phyloP scores from a whole-genome alignment of 169 alveolate genomes.

The Plasmodium cynomolgi region DNA sequence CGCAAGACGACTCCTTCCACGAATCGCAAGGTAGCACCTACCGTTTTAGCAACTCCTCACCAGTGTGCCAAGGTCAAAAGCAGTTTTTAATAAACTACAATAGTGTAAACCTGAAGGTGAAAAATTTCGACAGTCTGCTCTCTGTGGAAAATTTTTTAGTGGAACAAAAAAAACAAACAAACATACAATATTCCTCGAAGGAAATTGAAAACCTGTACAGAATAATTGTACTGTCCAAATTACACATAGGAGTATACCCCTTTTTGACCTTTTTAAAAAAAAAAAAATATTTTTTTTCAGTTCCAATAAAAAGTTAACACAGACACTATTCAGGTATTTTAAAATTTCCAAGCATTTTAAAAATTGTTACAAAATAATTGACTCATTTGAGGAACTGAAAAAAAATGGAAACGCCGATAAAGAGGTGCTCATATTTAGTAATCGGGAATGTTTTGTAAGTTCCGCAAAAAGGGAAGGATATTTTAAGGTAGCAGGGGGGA shows the following conservation, averaged over 20 bases:
- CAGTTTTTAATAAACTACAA: constrained; percentile 49
- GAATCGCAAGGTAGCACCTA: constrained; percentile 28
- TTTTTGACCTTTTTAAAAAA: constrained; percentile 52
- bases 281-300: constrained; percentile 46
- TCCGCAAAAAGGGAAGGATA: constrained; percentile 24
- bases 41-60: constrained; percentile 2
- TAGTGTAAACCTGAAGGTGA: constrained; percentile 4
- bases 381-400: constrained; percentile 32
- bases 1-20: background rate
- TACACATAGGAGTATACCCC: constrained; percentile 60
- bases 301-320: constrained; percentile 64
- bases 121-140: background rate
- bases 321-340: constrained; percentile 35
- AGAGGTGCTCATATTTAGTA: constrained; percentile 37
- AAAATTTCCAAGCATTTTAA: constrained; percentile 32
- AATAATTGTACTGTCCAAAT: constrained; percentile 54
- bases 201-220: constrained; percentile 49
- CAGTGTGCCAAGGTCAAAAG: background rate
- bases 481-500: constrained; percentile 34
- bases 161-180: constrained; percentile 10
- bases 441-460: constrained; percentile 34
- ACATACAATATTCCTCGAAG: background rate
- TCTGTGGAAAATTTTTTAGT: background rate
- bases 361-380: constrained; percentile 16
- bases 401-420: background rate